Conservation (phyloP, 1,139 yeast genomes). For the Sugiyamaella japonica region DNA sequence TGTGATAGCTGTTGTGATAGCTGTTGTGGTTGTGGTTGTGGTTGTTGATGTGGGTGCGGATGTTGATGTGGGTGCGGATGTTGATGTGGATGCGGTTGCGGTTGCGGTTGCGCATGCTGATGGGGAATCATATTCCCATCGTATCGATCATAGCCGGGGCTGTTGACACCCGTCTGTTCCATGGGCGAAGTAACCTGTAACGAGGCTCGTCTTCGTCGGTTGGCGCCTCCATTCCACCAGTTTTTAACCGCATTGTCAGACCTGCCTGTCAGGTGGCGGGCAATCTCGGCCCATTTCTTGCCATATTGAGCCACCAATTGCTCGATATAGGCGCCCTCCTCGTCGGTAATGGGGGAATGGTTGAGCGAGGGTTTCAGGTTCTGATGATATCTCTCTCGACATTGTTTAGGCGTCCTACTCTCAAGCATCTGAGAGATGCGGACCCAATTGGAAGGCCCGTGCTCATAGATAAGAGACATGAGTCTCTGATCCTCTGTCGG, state of each 20-base stretch:
- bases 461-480: slow-evolving; percentile 64
- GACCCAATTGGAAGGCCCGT: slow-evolving; percentile 93
- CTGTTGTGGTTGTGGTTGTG: slow-evolving; percentile 18
- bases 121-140: slow-evolving; percentile 9
- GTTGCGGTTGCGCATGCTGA: slow-evolving; percentile 21
- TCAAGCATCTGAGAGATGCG: slow-evolving; percentile 71
- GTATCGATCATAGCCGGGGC: slow-evolving; percentile 15
- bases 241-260: slow-evolving; percentile 90
- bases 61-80: slow-evolving; percentile 19
- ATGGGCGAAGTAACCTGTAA: slow-evolving; percentile 24
- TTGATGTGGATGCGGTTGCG: slow-evolving; percentile 15
- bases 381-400: slow-evolving; percentile 90
- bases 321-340: slow-evolving; percentile 82
- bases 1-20: not conserved
- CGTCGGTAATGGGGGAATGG: slow-evolving; percentile 77
- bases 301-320: slow-evolving; percentile 77
- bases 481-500: slow-evolving; percentile 77
- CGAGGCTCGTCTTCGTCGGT: slow-evolving; percentile 63
- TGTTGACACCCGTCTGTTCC: slow-evolving; percentile 20
- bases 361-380: slow-evolving; percentile 83
- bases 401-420: slow-evolving; percentile 86
- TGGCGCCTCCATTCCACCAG: slow-evolving; percentile 97
- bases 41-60: slow-evolving; percentile 20
- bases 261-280: slow-evolving; percentile 82
- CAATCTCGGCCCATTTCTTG: slow-evolving; percentile 92